Evolutionary conservation across 2,329 filamentous ascomycete species (phyloP).

Genomic region (Conoideocrella luteorostrata): DNA sequence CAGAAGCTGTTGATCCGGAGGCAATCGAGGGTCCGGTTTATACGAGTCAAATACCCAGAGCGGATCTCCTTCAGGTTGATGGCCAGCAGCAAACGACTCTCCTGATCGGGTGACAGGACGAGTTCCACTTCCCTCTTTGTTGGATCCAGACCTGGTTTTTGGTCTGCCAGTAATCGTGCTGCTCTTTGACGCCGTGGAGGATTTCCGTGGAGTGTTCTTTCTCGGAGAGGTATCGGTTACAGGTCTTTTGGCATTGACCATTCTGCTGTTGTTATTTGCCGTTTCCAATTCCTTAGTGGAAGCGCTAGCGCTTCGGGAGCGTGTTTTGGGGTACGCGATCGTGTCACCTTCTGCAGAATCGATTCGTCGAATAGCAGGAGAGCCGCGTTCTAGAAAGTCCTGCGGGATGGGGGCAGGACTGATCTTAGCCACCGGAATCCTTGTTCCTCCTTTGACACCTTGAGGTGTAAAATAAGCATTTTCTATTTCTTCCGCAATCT

Average conservation of each 20-base stretch:
- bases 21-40: slow-evolving; percentile 87
- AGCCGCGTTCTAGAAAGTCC: slow-evolving; percentile 68
- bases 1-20: slow-evolving; percentile 90
- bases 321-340: slow-evolving; percentile 53
- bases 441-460: slow-evolving; percentile 59
- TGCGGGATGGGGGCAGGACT: slow-evolving; percentile 71
- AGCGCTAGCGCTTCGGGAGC: slow-evolving; percentile 64
- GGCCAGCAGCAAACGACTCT: slow-evolving; percentile 41
- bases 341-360: slow-evolving; percentile 50
- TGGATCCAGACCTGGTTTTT: slow-evolving; percentile 55
- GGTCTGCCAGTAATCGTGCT: slow-evolving; percentile 44
- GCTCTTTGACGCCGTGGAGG: slow-evolving; percentile 36
- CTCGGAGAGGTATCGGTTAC: slow-evolving; percentile 48
- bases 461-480: slow-evolving; percentile 45
- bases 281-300: slow-evolving; percentile 31
- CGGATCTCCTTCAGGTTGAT: slow-evolving; percentile 85
- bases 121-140: slow-evolving; percentile 41
- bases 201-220: slow-evolving; percentile 42
- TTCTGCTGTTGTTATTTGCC: slow-evolving; percentile 13
- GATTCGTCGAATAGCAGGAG: slow-evolving; percentile 56
- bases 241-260: slow-evolving; percentile 32
- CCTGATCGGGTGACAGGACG: slow-evolving; percentile 59
- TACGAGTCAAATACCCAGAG: slow-evolving; percentile 95
- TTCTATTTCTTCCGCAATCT: slow-evolving; percentile 59
- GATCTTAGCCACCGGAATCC: slow-evolving; percentile 78